These are phyloP conservation scores for Plectosphaerella sp. DNA, from an alignment of 2,329 filamentous ascomycete species.

Conservation along the genomic window DNA sequence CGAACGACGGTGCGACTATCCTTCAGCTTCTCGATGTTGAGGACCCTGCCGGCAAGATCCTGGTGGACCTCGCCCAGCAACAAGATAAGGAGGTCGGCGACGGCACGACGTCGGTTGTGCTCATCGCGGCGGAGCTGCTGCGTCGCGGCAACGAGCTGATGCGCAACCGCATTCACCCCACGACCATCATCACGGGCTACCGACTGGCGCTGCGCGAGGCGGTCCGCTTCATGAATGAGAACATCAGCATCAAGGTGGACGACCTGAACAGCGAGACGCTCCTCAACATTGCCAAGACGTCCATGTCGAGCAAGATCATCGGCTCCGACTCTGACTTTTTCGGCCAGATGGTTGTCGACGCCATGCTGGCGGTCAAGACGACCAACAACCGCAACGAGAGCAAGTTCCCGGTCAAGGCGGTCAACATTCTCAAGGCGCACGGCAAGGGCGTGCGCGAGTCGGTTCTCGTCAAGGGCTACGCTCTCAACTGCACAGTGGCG, in stretches of 20 bases:
- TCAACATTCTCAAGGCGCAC: constrained; percentile 97
- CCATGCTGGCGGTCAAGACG: constrained; percentile 90
- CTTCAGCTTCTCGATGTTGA: constrained; percentile 93
- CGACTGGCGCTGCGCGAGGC: constrained; percentile 91
- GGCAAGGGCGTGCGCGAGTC: constrained; percentile 90
- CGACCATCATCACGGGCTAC: constrained; percentile 98
- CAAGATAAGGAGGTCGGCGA: constrained; percentile 99
- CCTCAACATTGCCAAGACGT: constrained; percentile 94
- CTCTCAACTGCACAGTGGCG: constrained; percentile 96
- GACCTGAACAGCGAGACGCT: constrained; percentile 85
- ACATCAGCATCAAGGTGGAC: constrained; percentile 94
- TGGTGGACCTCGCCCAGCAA: constrained; percentile 95
- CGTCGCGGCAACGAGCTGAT: constrained; percentile 94
- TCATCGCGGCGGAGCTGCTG: constrained; percentile 90
- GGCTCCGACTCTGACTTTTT: constrained; percentile 96
- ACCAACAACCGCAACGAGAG: constrained; percentile 85
- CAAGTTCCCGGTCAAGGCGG: constrained; percentile 98
- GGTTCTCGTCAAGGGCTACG: constrained; percentile 89
- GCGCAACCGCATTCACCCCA: constrained; percentile 99
- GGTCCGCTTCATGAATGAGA: constrained; percentile 98
- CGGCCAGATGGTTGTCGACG: constrained; percentile 93
- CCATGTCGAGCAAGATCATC: constrained; percentile 99
- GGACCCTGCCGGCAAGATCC: constrained; percentile 95
- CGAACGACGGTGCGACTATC: constrained; percentile 97
- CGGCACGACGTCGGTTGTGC: constrained; percentile 96